These are phyloP conservation scores for Drosera spatulata DNA, from an alignment of 179 eudicot genomes.

Conservation along the genomic window DNA sequence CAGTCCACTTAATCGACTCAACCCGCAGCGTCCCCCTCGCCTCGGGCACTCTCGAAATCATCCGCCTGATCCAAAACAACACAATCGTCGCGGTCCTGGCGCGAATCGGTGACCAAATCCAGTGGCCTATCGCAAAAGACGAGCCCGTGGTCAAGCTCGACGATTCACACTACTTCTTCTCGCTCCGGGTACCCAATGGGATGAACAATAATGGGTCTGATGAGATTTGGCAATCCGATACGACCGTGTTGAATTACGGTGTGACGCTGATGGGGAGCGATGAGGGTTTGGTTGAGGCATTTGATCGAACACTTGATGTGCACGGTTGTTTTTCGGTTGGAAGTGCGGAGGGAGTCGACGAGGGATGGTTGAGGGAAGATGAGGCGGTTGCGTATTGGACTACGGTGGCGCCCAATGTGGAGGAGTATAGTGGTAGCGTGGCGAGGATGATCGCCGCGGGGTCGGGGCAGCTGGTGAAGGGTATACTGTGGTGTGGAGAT, in stretches of 20 bases:
- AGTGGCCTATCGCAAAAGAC: slow-evolving; percentile 79
- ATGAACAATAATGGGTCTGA: slow-evolving; percentile 6
- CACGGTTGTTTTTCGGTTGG: slow-evolving; percentile 46
- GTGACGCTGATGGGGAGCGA: slow-evolving; percentile 53
- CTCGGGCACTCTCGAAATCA: slow-evolving; percentile 40
- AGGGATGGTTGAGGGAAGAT: slow-evolving; percentile 41
- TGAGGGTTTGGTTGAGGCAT: slow-evolving; percentile 19
- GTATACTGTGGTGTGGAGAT: slow-evolving; percentile 93
- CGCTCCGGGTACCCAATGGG: slow-evolving; percentile 23
- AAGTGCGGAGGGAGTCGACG: slow-evolving; percentile 20
- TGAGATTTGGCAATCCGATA: slow-evolving; percentile 6
- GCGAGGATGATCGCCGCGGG: slow-evolving; percentile 80
- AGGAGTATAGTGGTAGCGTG: slow-evolving; percentile 50
- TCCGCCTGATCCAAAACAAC: slow-evolving; percentile 44
- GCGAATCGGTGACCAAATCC: slow-evolving; percentile 50
- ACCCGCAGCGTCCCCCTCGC: slow-evolving; percentile 59
- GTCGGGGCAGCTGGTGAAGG: slow-evolving; percentile 53
- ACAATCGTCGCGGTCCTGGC: slow-evolving; percentile 51
- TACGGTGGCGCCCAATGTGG: slow-evolving; percentile 73
- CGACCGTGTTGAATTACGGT: slow-evolving; percentile 46
- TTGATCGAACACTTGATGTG: slow-evolving; percentile 42
- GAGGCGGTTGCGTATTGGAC: slow-evolving; percentile 72
- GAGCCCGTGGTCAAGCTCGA: slow-evolving; percentile 69
- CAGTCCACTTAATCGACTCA: slow-evolving; percentile 61
- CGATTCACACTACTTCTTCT: slow-evolving; percentile 62